phyloP scores from a whole-genome alignment of 148 eudicot species.

The Rhododendron molle region DNA sequence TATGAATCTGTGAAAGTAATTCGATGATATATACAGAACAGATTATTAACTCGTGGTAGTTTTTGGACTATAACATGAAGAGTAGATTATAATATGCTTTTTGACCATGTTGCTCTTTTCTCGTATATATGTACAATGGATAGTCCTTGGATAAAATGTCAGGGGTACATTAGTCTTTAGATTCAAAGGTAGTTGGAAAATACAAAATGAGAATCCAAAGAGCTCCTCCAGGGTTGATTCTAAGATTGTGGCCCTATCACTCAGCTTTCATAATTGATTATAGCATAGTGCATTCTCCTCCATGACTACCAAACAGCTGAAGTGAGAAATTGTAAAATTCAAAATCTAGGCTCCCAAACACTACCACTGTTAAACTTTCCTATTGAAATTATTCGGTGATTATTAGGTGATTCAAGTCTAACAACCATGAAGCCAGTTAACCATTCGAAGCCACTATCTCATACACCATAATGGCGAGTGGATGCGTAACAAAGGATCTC shows the following conservation, averaged over 20 bases:
- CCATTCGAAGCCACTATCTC: neutral
- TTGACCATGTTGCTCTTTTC: neutral
- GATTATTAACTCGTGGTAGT: neutral
- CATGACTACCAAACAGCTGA: neutral
- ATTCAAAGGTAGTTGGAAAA: neutral
- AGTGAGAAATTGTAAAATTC: neutral
- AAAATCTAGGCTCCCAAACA: neutral
- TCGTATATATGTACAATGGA: neutral
- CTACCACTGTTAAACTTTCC: neutral
- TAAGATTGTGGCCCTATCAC: neutral
- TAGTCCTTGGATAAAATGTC: neutral
- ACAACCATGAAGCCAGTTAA: neutral
- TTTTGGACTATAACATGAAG: neutral
- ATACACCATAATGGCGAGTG: neutral
- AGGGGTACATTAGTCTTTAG: neutral
- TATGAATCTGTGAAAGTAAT: neutral
- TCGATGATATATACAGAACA: neutral
- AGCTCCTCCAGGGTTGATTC: neutral
- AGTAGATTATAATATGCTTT: neutral
- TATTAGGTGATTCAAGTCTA: neutral
- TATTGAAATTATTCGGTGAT: neutral
- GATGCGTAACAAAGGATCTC: neutral
- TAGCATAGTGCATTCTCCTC: neutral
- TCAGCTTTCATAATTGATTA: neutral
- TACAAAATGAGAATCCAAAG: neutral